These are phyloP conservation scores for Calonectria crousiana DNA, from an alignment of 2,329 filamentous ascomycete genomes.

Conservation along the genomic window DNA sequence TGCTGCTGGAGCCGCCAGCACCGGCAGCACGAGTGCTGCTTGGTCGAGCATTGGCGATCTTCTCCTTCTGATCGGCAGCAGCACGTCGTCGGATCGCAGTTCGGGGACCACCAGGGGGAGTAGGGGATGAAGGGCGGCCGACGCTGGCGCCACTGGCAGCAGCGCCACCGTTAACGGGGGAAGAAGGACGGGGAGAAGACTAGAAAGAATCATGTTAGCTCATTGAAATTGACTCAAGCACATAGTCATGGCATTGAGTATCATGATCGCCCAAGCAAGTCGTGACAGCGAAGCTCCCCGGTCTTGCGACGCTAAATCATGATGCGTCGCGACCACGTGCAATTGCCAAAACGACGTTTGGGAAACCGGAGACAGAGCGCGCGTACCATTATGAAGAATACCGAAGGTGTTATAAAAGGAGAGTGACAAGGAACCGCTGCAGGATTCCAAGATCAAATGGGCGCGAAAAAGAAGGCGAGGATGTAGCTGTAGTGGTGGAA, in stretches of 20 bases:
- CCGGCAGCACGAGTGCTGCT: conserved; percentile 93
- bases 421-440: conserved; percentile 49
- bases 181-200: conserved; percentile 72
- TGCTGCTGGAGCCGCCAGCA: conserved; percentile 95
- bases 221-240: background rate
- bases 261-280: conserved; percentile 21
- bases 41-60: conserved; percentile 92
- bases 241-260: background rate
- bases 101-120: conserved; percentile 92
- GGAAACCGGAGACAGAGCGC: background rate
- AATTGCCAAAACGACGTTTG: conserved; percentile 24
- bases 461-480: conserved; percentile 37
- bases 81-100: conserved; percentile 96
- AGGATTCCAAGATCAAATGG: conserved; percentile 48
- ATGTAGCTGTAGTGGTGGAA: conserved; percentile 35
- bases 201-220: conserved; percentile 43
- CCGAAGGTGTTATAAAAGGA: conserved; percentile 30
- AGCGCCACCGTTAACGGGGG: conserved; percentile 68
- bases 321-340: conserved; percentile 36
- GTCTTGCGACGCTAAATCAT: conserved; percentile 37
- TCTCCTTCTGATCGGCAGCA: conserved; percentile 97
- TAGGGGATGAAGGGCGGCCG: conserved; percentile 85
- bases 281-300: conserved; percentile 22
- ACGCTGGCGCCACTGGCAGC: conserved; percentile 76
- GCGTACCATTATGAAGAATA: conserved; percentile 49